A percentile compares a stretch with the other conserved stretches of the same genome.
Conservation (phyloP, 352 stramenopile genomes). For the Globisporangium abappressorium region DNA sequence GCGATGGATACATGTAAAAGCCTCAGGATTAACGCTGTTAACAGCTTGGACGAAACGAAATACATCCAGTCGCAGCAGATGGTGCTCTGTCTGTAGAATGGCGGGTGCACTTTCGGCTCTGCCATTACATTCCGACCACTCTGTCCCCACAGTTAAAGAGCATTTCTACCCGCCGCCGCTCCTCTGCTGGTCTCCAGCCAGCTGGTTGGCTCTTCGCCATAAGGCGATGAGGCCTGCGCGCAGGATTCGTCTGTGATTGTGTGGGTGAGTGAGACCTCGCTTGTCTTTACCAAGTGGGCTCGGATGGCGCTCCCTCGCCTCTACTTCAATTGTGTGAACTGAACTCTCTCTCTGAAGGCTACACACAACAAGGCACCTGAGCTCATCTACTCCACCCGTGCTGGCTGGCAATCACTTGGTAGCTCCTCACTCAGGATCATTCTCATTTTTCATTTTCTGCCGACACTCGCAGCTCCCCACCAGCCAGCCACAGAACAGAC, state of each 20-base stretch:
- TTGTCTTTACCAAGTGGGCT: not conserved
- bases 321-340: not conserved
- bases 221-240: not conserved
- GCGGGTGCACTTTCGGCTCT: not conserved
- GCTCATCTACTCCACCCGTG: not conserved
- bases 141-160: not conserved
- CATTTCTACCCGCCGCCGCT: not conserved
- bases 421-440: not conserved
- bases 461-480: constrained; percentile 6
- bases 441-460: constrained; percentile 11
- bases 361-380: not conserved
- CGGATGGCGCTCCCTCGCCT: not conserved
- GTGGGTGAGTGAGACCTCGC: not conserved
- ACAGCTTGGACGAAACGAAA: not conserved
- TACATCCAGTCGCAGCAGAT: constrained; percentile 8
- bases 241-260: not conserved
- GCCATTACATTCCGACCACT: not conserved
- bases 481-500: constrained; percentile 1
- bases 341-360: constrained; percentile 1
- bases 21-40: not conserved
- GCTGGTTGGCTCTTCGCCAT: not conserved
- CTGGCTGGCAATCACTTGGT: not conserved
- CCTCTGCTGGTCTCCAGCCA: constrained; percentile 1
- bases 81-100: not conserved
- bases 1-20: constrained; percentile 4